These are phyloP conservation scores for Rosa lucieae DNA, from an alignment of 306 rosid species.

Conservation along the genomic window DNA sequence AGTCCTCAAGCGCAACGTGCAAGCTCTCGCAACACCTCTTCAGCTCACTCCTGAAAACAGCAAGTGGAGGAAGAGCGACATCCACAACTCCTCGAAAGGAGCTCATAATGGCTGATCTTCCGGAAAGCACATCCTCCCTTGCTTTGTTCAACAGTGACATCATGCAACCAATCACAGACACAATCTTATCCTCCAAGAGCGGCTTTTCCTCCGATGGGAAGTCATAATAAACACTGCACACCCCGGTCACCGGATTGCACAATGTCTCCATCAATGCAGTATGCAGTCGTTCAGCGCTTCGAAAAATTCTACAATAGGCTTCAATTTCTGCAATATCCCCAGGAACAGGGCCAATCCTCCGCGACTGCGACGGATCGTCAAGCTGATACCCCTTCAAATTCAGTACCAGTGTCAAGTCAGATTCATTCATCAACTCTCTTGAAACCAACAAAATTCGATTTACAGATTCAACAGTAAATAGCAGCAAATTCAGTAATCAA, in stretches of 20 bases:
- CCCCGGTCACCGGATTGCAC: slow-evolving; percentile 77
- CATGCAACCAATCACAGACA: slow-evolving; percentile 87
- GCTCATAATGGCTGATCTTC: slow-evolving; percentile 55
- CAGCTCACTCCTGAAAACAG: slow-evolving; percentile 79
- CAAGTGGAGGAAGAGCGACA: slow-evolving; percentile 74
- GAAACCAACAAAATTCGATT: neutral
- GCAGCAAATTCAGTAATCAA: neutral
- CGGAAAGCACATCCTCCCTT: slow-evolving; percentile 80
- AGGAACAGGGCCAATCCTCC: slow-evolving; percentile 82
- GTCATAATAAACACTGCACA: slow-evolving; percentile 75
- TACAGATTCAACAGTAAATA: neutral
- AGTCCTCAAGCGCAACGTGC: slow-evolving; percentile 83
- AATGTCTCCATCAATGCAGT: slow-evolving; percentile 70
- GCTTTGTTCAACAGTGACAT: slow-evolving; percentile 70
- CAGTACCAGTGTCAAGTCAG: slow-evolving; percentile 23
- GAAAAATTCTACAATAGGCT: slow-evolving; percentile 90
- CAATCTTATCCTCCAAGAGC: slow-evolving; percentile 75
- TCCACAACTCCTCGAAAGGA: slow-evolving; percentile 31
- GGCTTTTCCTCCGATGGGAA: slow-evolving; percentile 63
- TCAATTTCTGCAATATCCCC: slow-evolving; percentile 98
- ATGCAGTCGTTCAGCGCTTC: slow-evolving; percentile 73
- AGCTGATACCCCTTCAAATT: slow-evolving; percentile 42
- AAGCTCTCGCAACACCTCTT: slow-evolving; percentile 96
- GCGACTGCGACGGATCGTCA: slow-evolving; percentile 45
- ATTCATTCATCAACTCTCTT: neutral